Percentiles rank a stretch among this genome's conserved stretches.
Conservation (phyloP, 352 stramenopile species). For the Phytopythium helicoides region DNA sequence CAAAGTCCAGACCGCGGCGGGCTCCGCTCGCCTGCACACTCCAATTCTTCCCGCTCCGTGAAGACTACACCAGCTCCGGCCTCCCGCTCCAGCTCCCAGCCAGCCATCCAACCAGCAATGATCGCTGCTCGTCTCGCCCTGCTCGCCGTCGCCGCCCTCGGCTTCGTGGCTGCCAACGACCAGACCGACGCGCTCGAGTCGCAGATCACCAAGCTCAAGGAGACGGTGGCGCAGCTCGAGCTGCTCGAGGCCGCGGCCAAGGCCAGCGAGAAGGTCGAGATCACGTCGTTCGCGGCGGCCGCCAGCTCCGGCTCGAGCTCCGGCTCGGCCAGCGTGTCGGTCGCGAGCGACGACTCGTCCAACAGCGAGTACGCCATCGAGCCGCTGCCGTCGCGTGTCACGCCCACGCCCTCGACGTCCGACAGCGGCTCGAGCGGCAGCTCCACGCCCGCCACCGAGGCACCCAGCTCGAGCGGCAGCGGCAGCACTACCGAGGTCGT, state of each 20-base stretch:
- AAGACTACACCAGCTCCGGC: not conserved
- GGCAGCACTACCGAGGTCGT: conserved; percentile 7
- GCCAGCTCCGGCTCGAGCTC: conserved; percentile 18
- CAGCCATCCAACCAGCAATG: not conserved
- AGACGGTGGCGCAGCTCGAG: conserved; percentile 19
- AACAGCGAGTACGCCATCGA: conserved; percentile 35
- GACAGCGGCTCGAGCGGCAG: conserved; percentile 7
- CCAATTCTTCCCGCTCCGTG: conserved; percentile 4
- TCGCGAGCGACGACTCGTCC: conserved; percentile 12
- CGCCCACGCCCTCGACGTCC: conserved; percentile 13
- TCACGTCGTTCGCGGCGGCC: conserved; percentile 18
- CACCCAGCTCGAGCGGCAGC: conserved; percentile 13
- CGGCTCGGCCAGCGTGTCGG: conserved; percentile 8
- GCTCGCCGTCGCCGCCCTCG: conserved; percentile 1
- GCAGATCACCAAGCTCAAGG: conserved; percentile 20
- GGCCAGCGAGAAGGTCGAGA: conserved; percentile 13
- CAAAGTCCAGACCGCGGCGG: not conserved
- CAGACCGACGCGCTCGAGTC: conserved; percentile 1
- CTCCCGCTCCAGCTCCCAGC: not conserved
- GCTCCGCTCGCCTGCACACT: not conserved
- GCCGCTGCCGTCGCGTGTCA: conserved; percentile 23
- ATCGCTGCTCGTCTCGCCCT: not conserved
- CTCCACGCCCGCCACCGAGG: conserved; percentile 6
- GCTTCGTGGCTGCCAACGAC: not conserved
- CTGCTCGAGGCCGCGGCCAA: conserved; percentile 8